phyloP scores from a whole-genome alignment of 768 basidiomycete genomes.

The Termitomyces sp. region DNA sequence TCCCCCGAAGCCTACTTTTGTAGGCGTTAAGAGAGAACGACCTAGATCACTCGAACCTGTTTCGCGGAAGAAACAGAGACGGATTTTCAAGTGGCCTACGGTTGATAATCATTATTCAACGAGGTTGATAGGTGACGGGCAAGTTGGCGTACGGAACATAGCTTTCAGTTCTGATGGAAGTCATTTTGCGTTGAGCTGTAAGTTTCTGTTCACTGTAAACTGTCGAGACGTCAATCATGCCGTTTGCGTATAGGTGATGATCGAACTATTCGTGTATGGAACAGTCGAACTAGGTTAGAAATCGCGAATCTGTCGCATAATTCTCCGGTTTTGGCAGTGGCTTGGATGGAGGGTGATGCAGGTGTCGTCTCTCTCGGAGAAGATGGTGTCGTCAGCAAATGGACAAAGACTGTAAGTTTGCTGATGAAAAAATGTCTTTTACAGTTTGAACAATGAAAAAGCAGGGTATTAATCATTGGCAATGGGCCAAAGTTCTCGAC shows the following conservation, averaged over 20 bases:
- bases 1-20: slow-evolving; percentile 25
- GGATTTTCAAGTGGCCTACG: slow-evolving; percentile 43
- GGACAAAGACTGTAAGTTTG: slow-evolving; percentile 48
- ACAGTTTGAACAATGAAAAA: neutral
- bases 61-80: slow-evolving; percentile 25
- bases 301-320: slow-evolving; percentile 53
- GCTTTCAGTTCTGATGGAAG: slow-evolving; percentile 49
- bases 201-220: slow-evolving; percentile 18
- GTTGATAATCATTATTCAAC: slow-evolving; percentile 31
- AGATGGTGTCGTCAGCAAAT: slow-evolving; percentile 55
- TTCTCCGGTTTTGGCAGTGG: slow-evolving; percentile 40
- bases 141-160: slow-evolving; percentile 42
- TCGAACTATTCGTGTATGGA: slow-evolving; percentile 61
- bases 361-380: slow-evolving; percentile 53
- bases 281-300: slow-evolving; percentile 41
- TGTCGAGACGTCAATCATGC: neutral
- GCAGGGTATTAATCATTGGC: slow-evolving; percentile 48
- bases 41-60: slow-evolving; percentile 16
- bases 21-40: slow-evolving; percentile 36
- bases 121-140: slow-evolving; percentile 40
- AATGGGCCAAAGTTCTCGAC: slow-evolving; percentile 51
- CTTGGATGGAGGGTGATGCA: slow-evolving; percentile 56
- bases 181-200: slow-evolving; percentile 54
- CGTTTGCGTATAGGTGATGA: slow-evolving; percentile 40
- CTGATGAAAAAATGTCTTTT: neutral